These are phyloP conservation scores for Tylopilus plumbeoviolaceoides DNA, from an alignment of 768 basidiomycete species.

Conservation along the genomic window DNA sequence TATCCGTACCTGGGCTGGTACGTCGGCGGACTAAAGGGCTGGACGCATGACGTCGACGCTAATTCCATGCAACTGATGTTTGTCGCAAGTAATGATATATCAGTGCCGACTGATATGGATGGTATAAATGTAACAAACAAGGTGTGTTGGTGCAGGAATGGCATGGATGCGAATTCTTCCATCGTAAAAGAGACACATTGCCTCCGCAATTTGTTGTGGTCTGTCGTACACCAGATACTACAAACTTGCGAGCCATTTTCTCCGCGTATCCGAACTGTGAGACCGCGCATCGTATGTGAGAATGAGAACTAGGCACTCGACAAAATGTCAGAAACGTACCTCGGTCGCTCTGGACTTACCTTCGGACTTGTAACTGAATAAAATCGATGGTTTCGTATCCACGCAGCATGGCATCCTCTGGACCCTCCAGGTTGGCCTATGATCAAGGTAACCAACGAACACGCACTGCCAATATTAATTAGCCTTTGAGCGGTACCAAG, in stretches of 20 bases:
- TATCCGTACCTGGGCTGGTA: too few species aligned
- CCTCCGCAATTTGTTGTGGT: conserved; percentile 2
- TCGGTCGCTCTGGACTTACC: conserved; percentile 10
- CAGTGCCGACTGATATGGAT: background rate
- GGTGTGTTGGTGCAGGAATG: background rate
- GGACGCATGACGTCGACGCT: too few species aligned
- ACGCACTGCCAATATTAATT: conserved; percentile 28
- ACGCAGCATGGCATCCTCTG: conserved; percentile 25
- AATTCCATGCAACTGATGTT: too few species aligned
- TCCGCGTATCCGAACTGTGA: conserved; percentile 4
- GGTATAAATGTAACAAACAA: background rate
- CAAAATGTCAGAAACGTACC: background rate
- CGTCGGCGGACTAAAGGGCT: too few species aligned
- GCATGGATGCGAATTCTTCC: conserved; percentile 4
- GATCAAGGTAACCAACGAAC: background rate
- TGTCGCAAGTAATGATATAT: background rate
- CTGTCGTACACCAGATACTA: conserved; percentile 13
- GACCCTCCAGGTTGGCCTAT: conserved; percentile 1
- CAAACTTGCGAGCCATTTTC: conserved; percentile 14
- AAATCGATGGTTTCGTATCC: conserved; percentile 12
- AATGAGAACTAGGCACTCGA: background rate
- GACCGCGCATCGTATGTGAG: background rate
- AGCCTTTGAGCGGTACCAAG: conserved; percentile 26
- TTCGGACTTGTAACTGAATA: conserved; percentile 28
- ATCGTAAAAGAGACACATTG: conserved; percentile 11